Evolutionary conservation across 179 eudicot genomes (phyloP), one percentile per base, ranked within the genome.

Genomic region (Vitellaria paradoxa): DNA sequence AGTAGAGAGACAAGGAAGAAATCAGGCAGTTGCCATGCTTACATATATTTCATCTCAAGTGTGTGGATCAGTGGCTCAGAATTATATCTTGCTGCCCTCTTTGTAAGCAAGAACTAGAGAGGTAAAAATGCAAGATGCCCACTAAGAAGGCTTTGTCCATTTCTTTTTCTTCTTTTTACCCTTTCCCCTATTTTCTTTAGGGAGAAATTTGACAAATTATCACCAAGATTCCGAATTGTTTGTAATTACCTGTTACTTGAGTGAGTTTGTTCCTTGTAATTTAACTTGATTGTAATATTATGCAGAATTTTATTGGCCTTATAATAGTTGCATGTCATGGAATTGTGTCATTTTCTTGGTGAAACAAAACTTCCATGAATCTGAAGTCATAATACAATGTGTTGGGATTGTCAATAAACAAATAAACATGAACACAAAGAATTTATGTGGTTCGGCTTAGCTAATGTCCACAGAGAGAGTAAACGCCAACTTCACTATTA

Each of bases 31-130:
- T 96, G 76, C 93, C 94, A 64, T 96, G 99, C 65, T 82, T 84
- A 46, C 99, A 96, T 75, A 77, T 82, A 62, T 96, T 96, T 75
- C 98, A 93, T 81, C 85, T 87, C 42, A 88, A 84, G 74, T 93
- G 99, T 76, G 97, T 93, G 65, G 99, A 96, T 76, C 99, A 96
- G 62, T 96, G 99, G 99, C 98, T 96, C 79, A 84, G 79, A 72
- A 93, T 96, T 17, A 88, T 87, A 75, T 88, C 99, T 13, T 96
- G 94, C 20, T 96, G 99, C 80, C 99, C 98, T 18, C 90, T 96
- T 67, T 96, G 99, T 77, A 93, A 93, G 77, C 93, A 92, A 85
- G 87, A 86, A 65, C 71, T 93, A 72, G 82, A 87, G 65, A 80
- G 80, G 63, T 82, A 26, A 57, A 40, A 66, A 80, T 9, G 10